Conservation (phyloP, 139 green algal species). For the Pseudopediastrum boryanum region DNA sequence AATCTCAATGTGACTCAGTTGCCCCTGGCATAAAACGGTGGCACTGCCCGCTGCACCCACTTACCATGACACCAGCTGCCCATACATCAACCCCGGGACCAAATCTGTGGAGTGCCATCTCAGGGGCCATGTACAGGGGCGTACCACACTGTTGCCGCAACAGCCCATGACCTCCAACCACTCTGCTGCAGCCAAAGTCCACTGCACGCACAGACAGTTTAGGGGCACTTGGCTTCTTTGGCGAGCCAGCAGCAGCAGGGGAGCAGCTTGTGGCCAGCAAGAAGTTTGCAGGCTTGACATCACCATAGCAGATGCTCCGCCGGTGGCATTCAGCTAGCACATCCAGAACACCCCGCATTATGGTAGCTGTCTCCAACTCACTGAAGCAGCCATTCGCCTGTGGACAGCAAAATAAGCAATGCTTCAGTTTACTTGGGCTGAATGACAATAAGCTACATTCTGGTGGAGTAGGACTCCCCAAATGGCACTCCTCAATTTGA, state of each 20-base stretch:
- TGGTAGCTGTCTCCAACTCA: constrained; percentile 48
- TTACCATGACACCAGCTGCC: constrained; percentile 67
- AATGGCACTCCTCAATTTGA: too few relatives aligned
- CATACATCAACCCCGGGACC: constrained; percentile 71
- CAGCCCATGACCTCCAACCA: neutral
- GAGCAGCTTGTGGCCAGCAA: neutral
- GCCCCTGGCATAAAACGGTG: too few relatives aligned
- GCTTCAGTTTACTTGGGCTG: too few relatives aligned
- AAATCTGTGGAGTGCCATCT: constrained; percentile 65
- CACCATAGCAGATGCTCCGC: constrained; percentile 46
- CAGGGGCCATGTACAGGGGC: constrained; percentile 73
- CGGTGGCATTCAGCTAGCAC: constrained; percentile 59
- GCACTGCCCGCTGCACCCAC: too few relatives aligned
- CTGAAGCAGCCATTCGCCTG: constrained; percentile 39
- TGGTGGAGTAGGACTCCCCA: too few relatives aligned
- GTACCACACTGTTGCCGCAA: constrained; percentile 39
- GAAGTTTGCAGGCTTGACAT: constrained; percentile 55
- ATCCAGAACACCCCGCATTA: constrained; percentile 54
- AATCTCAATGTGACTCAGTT: too few relatives aligned
- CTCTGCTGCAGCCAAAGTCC: constrained; percentile 65
- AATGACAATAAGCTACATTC: too few relatives aligned
- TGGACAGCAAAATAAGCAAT: too few relatives aligned
- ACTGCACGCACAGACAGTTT: constrained; percentile 30
- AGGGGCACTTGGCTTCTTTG: constrained; percentile 6
- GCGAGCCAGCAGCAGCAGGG: neutral